Evolutionary conservation across 345 rosid species (phyloP).

Genomic region (Rhodamnia argentea): DNA sequence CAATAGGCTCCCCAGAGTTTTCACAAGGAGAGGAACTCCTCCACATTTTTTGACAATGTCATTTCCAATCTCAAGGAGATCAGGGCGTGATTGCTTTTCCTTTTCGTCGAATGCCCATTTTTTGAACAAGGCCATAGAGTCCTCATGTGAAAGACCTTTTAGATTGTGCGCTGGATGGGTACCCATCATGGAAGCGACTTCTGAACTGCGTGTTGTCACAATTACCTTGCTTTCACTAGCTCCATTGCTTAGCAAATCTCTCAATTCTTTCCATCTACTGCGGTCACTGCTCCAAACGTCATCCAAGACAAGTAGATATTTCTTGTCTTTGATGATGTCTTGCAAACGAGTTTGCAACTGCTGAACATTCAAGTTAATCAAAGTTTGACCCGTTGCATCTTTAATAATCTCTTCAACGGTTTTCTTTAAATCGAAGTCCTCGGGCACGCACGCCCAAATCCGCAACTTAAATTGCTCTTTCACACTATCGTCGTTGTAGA

Average conservation of each 20-base stretch:
- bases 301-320: neutral
- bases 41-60: neutral
- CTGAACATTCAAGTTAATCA: neutral
- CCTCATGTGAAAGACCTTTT: neutral
- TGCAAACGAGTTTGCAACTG: neutral
- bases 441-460: neutral
- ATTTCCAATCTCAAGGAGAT: neutral
- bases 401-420: neutral
- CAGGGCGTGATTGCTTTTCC: neutral
- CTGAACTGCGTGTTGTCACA: neutral
- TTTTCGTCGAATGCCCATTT: neutral
- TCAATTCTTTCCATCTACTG: neutral
- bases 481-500: neutral
- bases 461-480: neutral
- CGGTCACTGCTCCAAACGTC: neutral
- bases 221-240: neutral
- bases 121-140: neutral
- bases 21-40: neutral
- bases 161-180: neutral
- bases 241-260: neutral
- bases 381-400: neutral
- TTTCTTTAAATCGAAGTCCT: neutral
- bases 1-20: neutral
- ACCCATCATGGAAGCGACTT: accelerated
- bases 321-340: neutral